These are phyloP conservation scores for Aspergillus leporis DNA, from an alignment of 495 filamentous ascomycete species.

Conservation along the genomic window DNA sequence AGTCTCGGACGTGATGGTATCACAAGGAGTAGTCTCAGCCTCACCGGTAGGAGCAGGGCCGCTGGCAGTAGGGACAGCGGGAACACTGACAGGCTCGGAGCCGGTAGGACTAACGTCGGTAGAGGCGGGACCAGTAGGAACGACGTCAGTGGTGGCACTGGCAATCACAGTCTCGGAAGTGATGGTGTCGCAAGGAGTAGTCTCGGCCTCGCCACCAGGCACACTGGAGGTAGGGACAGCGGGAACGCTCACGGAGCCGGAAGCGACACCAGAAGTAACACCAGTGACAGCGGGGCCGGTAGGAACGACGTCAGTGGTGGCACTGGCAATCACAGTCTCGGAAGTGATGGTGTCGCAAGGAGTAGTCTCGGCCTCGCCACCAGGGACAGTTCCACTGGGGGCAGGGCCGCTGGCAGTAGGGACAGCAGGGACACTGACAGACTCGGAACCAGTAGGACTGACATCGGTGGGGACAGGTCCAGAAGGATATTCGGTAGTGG, in stretches of 20 bases:
- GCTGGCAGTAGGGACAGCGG: background rate
- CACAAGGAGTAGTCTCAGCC: slow-evolving; percentile 19
- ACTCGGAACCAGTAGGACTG: background rate
- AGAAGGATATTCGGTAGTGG: background rate
- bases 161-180: slow-evolving; percentile 16
- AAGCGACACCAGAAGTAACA: background rate
- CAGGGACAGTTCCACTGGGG: slow-evolving; percentile 5
- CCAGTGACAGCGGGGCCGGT: slow-evolving; percentile 10
- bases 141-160: slow-evolving; percentile 11
- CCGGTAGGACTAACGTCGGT: background rate
- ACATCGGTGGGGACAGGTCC: background rate
- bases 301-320: slow-evolving; percentile 11
- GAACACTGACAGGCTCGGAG: background rate
- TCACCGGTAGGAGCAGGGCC: slow-evolving; percentile 12
- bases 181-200: slow-evolving; percentile 24
- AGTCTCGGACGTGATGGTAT: slow-evolving; percentile 21
- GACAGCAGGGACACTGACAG: slow-evolving; percentile 1
- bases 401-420: slow-evolving; percentile 11
- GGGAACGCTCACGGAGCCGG: slow-evolving; percentile 1
- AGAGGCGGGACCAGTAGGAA: slow-evolving; percentile 9
- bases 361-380: slow-evolving; percentile 12
- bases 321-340: slow-evolving; percentile 13
- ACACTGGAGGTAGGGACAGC: slow-evolving; percentile 3
- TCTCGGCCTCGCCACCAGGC: slow-evolving; percentile 4
- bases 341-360: slow-evolving; percentile 25